A percentile compares a stretch with the other conserved stretches of the same genome.
phyloP scores from a whole-genome alignment of 1,139 yeast genomes.

The Hansenula anomala region DNA sequence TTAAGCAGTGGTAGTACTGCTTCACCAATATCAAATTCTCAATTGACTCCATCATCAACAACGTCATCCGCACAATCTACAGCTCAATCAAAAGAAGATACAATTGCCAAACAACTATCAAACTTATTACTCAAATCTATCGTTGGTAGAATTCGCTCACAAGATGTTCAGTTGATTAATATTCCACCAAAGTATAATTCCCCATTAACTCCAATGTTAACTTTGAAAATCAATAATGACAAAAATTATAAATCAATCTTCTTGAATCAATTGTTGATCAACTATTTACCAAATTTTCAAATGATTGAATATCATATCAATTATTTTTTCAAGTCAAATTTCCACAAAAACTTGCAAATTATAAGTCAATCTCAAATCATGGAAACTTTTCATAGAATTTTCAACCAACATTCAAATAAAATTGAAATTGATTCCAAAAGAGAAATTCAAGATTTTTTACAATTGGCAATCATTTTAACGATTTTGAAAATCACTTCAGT shows the following conservation, averaged over 20 bases:
- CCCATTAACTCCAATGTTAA: conserved; percentile 6
- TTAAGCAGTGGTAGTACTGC: background rate
- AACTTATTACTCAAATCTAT: background rate
- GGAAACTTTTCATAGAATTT: conserved; percentile 9
- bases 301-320: conserved; percentile 9
- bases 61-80: background rate
- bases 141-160: background rate
- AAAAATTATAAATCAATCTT: conserved; percentile 3
- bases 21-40: background rate
- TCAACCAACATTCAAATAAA: conserved; percentile 3
- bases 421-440: conserved; percentile 10
- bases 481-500: conserved; percentile 14
- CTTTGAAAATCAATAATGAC: conserved; percentile 6
- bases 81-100: background rate
- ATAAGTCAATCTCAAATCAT: conserved; percentile 5
- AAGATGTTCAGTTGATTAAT: background rate
- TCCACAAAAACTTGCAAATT: conserved; percentile 11
- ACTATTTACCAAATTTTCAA: conserved; percentile 8
- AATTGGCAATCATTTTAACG: conserved; percentile 10
- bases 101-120: conserved; percentile 1
- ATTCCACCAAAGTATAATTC: conserved; percentile 4
- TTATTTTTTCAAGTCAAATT: conserved; percentile 12
- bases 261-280: conserved; percentile 2
- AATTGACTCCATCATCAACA: background rate
- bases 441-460: conserved; percentile 13